A percentile compares a stretch with the other conserved stretches of the same genome.
phyloP scores from a whole-genome alignment of 2,329 filamentous ascomycete species.

The Phialophora verrucosa region DNA sequence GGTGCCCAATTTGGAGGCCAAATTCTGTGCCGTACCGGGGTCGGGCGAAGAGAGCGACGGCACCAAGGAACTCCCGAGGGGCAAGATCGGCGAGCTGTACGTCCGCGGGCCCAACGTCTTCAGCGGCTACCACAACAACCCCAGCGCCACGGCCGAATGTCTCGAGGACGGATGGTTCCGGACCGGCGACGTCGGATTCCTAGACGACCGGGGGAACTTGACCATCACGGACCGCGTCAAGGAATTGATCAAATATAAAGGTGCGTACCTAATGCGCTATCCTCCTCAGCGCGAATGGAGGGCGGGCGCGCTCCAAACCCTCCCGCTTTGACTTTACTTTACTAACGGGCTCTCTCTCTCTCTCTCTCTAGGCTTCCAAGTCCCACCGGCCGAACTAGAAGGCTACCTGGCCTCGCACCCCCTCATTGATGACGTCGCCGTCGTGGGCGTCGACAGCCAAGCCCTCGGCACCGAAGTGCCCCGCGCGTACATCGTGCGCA shows the following conservation, averaged over 20 bases:
- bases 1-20: slow-evolving; percentile 78
- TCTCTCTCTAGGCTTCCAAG: slow-evolving; percentile 47
- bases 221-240: slow-evolving; percentile 88
- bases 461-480: slow-evolving; percentile 49
- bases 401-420: slow-evolving; percentile 51
- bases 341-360: neutral
- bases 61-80: slow-evolving; percentile 63
- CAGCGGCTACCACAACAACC: slow-evolving; percentile 66
- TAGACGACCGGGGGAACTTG: slow-evolving; percentile 74
- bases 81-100: slow-evolving; percentile 72
- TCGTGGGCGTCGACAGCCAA: slow-evolving; percentile 50
- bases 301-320: neutral
- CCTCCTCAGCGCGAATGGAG: neutral
- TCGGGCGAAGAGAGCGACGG: slow-evolving; percentile 50
- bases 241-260: slow-evolving; percentile 59
- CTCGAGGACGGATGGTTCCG: slow-evolving; percentile 85
- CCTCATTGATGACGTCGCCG: slow-evolving; percentile 52
- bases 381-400: slow-evolving; percentile 58
- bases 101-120: slow-evolving; percentile 69
- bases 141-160: slow-evolving; percentile 61
- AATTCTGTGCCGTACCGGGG: slow-evolving; percentile 70
- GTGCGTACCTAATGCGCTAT: slow-evolving; percentile 32
- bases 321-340: neutral
- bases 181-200: slow-evolving; percentile 84
- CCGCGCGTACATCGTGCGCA: slow-evolving; percentile 50